These are phyloP conservation scores for Berberis vulgaris DNA, from an alignment of 164 flowering plant genomes.

Conservation along the genomic window DNA sequence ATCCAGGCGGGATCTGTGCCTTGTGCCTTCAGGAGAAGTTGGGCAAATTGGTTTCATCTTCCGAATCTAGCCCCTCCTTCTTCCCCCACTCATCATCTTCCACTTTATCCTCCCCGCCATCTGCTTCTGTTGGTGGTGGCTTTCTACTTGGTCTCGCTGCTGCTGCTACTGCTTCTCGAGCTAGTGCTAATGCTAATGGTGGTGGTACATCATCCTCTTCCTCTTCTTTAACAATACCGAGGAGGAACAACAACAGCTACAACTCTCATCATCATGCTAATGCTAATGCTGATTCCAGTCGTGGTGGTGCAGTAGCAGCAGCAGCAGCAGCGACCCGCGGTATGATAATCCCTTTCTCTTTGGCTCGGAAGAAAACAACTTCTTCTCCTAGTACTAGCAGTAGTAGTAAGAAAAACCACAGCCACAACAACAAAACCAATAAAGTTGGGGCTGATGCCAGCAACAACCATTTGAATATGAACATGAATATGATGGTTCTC, in stretches of 20 bases:
- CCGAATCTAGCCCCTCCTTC: slow-evolving; percentile 23
- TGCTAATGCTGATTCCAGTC: too few relatives aligned
- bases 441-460: too few relatives aligned
- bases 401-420: too few relatives aligned
- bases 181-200: not conserved
- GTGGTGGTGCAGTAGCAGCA: too few relatives aligned
- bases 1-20: slow-evolving; percentile 85
- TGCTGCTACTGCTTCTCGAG: not conserved
- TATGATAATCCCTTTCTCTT: too few relatives aligned
- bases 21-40: slow-evolving; percentile 85
- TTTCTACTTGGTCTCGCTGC: slow-evolving; percentile 32
- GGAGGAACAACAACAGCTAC: slow-evolving; percentile 8
- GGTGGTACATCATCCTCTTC: slow-evolving; percentile 1
- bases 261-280: too few relatives aligned
- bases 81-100: slow-evolving; percentile 19
- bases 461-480: not conserved
- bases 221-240: slow-evolving; percentile 12
- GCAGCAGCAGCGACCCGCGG: too few relatives aligned
- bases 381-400: not conserved
- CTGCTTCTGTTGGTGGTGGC: slow-evolving; percentile 28
- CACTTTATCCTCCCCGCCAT: slow-evolving; percentile 34
- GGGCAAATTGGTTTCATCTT: slow-evolving; percentile 62
- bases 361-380: slow-evolving; percentile 8
- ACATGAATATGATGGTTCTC: slow-evolving; percentile 23
- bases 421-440: too few relatives aligned